These are phyloP conservation scores for Trichomonas gallinae DNA, from an alignment of 208 protist genomes.

Conservation along the genomic window DNA sequence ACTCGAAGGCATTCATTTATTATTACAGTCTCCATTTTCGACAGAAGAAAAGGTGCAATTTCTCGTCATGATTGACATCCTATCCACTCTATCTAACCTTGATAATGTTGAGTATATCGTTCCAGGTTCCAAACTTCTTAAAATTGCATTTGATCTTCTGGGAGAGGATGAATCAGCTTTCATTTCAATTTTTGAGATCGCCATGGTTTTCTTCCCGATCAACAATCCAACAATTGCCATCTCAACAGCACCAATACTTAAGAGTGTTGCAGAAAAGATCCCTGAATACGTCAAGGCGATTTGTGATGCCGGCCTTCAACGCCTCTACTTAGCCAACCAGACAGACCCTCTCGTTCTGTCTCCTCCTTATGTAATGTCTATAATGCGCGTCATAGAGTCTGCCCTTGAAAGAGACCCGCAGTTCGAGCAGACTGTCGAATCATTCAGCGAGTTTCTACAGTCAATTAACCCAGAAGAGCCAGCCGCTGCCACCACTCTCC, in stretches of 20 bases:
- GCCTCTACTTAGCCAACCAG: neutral
- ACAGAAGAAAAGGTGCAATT: neutral
- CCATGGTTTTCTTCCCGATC: neutral
- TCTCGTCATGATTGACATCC: neutral
- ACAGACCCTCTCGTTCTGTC: neutral
- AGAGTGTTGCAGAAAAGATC: neutral
- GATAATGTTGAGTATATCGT: neutral
- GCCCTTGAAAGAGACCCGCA: neutral
- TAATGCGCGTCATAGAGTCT: neutral
- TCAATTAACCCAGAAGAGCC: neutral
- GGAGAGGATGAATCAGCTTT: neutral
- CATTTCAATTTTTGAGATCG: neutral
- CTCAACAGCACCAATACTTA: neutral
- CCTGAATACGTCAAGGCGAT: neutral
- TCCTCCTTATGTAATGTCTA: neutral
- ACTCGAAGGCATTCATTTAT: neutral
- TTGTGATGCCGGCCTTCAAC: neutral
- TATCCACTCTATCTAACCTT: neutral
- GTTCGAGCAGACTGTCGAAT: neutral
- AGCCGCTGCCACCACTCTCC: neutral
- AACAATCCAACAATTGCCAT: neutral
- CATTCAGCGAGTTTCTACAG: neutral
- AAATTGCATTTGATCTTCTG: neutral
- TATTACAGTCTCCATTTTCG: neutral
- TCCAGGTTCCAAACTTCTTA: neutral